These are phyloP conservation scores for Alternaria ethzedia DNA, from an alignment of 2,329 filamentous ascomycete genomes.

Conservation along the genomic window DNA sequence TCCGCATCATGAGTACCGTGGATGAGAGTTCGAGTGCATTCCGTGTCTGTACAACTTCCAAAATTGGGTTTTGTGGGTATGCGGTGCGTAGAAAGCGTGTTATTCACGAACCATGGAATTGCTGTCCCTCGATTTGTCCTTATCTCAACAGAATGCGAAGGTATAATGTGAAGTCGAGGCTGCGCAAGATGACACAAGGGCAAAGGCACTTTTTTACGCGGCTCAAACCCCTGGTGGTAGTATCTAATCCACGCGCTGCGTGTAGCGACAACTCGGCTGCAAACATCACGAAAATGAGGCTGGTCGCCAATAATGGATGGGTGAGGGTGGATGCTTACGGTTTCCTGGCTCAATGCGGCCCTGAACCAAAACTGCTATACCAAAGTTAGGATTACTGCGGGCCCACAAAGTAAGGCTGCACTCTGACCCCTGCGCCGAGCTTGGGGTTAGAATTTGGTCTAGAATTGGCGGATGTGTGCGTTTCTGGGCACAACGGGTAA, in stretches of 20 bases:
- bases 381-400: neutral
- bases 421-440: neutral
- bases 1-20: neutral
- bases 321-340: neutral
- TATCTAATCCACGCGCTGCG: neutral
- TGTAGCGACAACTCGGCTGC: neutral
- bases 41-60: neutral
- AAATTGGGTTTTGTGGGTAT: neutral
- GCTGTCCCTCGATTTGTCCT: neutral
- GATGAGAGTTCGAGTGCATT: neutral
- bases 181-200: neutral
- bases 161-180: neutral
- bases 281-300: neutral
- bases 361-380: neutral
- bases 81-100: neutral
- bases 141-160: neutral
- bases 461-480: neutral
- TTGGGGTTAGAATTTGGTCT: neutral
- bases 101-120: neutral
- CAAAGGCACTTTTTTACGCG: neutral
- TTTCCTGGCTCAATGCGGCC: neutral
- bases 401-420: neutral
- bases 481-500: neutral
- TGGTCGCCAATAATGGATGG: neutral
- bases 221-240: neutral